phyloP scores from a whole-genome alignment of 352 stramenopile species.

The Globisporangium splendens region DNA sequence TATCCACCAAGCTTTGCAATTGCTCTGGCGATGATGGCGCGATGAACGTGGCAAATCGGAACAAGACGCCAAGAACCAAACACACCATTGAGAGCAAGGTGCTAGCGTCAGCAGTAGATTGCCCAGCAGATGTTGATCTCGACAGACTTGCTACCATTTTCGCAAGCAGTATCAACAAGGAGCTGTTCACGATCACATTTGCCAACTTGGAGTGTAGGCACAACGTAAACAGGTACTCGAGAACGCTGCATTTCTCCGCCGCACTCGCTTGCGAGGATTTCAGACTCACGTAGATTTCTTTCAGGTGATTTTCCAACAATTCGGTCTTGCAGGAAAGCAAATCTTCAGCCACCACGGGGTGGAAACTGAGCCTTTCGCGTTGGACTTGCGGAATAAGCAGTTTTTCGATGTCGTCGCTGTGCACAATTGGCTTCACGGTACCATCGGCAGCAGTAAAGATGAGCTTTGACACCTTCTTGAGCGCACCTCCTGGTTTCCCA shows the following conservation, averaged over 20 bases:
- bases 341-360: constrained; percentile 27
- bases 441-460: constrained; percentile 61
- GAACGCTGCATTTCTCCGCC: constrained; percentile 38
- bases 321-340: constrained; percentile 45
- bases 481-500: constrained; percentile 23
- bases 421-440: constrained; percentile 57
- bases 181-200: constrained; percentile 84
- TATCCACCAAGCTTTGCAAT: constrained; percentile 40
- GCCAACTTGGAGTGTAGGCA: constrained; percentile 53
- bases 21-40: constrained; percentile 53
- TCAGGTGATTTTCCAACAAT: constrained; percentile 62
- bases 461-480: constrained; percentile 48
- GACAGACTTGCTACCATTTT: constrained; percentile 32
- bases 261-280: constrained; percentile 28
- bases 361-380: constrained; percentile 34
- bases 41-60: constrained; percentile 73
- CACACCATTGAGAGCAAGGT: constrained; percentile 37
- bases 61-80: constrained; percentile 60
- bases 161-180: constrained; percentile 58
- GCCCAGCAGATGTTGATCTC: not conserved
- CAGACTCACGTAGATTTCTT: constrained; percentile 70
- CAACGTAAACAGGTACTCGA: constrained; percentile 58
- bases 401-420: constrained; percentile 45
- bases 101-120: not conserved
- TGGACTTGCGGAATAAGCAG: constrained; percentile 24